A percentile compares a stretch with the other conserved stretches of the same genome.
Conservation (phyloP, 768 basidiomycete genomes). For the Tylopilus cervinicoccineus region DNA sequence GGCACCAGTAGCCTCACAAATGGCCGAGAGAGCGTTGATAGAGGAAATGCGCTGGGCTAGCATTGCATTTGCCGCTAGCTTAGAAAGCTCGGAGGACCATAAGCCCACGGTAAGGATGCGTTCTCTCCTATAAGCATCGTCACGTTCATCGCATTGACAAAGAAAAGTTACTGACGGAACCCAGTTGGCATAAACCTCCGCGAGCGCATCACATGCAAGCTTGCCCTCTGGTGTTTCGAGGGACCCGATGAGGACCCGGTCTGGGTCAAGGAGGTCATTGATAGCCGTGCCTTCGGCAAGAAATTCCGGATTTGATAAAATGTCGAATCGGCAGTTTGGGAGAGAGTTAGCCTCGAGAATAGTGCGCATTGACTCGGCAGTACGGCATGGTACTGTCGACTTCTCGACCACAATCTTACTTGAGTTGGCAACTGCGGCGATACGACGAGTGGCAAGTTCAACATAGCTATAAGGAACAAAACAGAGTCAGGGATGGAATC, state of each 20-base stretch:
- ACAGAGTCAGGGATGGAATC: slow-evolving; percentile 5
- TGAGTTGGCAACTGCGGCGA: slow-evolving; percentile 84
- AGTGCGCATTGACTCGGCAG: slow-evolving; percentile 98
- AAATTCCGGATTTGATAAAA: slow-evolving; percentile 99
- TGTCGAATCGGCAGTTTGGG: slow-evolving; percentile 88
- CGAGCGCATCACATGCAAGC: slow-evolving; percentile 71
- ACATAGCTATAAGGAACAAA: slow-evolving; percentile 68
- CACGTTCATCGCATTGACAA: not conserved
- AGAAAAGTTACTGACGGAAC: slow-evolving; percentile 64
- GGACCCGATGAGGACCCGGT: slow-evolving; percentile 96
- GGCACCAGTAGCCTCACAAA: slow-evolving; percentile 98
- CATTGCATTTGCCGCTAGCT: slow-evolving; percentile 99
- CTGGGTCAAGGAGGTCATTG: slow-evolving; percentile 79
- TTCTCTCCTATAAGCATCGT: slow-evolving; percentile 45
- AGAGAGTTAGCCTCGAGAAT: slow-evolving; percentile 98
- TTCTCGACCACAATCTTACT: slow-evolving; percentile 99
- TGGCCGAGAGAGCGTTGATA: slow-evolving; percentile 95
- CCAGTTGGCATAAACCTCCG: slow-evolving; percentile 93
- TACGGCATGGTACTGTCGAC: slow-evolving; percentile 97
- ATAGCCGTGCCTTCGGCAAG: slow-evolving; percentile 98
- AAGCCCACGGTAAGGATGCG: slow-evolving; percentile 91
- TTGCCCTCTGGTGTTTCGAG: slow-evolving; percentile 86
- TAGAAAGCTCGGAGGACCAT: slow-evolving; percentile 98
- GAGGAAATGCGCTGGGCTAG: slow-evolving; percentile 99
- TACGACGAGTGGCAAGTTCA: slow-evolving; percentile 93